A percentile compares a stretch with the other conserved stretches of the same genome.
These are phyloP conservation scores for Trichosporon sp. DNA, from an alignment of 1,284 basidiomycete species.

Conservation along the genomic window DNA sequence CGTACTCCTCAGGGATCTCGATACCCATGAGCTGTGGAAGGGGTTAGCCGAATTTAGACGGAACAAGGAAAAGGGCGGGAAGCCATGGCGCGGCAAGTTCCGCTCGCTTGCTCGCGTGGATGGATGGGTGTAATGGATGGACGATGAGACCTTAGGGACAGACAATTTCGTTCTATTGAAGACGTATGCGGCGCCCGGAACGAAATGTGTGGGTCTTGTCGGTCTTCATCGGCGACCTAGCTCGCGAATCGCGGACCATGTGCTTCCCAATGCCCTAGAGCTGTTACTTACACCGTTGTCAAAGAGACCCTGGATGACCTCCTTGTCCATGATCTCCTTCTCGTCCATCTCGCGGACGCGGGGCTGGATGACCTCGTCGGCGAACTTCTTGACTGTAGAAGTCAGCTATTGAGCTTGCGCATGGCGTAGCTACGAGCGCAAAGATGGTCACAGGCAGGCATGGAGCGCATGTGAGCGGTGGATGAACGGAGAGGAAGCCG, in stretches of 20 bases:
- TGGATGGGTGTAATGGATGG: too few species aligned
- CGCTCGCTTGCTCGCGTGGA: too few species aligned
- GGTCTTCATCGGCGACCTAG: not conserved
- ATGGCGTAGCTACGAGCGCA: not conserved
- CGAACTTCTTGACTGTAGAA: constrained; percentile 72
- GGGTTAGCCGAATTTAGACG: not conserved
- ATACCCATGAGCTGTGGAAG: constrained; percentile 85
- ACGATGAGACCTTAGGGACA: too few species aligned
- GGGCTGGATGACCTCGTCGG: constrained; percentile 80
- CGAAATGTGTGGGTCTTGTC: not conserved
- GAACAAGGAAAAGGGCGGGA: not conserved
- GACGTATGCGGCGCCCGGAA: not conserved
- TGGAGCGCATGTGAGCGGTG: not conserved
- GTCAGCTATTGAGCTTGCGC: not conserved
- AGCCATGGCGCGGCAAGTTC: not conserved
- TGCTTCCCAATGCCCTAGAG: not conserved
- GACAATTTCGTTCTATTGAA: too few species aligned
- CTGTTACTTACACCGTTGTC: constrained; percentile 75
- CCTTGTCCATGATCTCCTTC: constrained; percentile 81
- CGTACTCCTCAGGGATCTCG: constrained; percentile 77
- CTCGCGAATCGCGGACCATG: not conserved
- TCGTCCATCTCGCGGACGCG: constrained; percentile 97
- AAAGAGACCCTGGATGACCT: constrained; percentile 80
- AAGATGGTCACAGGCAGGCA: not conserved
- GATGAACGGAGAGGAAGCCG: not conserved